Base-by-base conservation (phyloP, 2,329 filamentous ascomycete species). In the Cladosporium velox region DNA sequence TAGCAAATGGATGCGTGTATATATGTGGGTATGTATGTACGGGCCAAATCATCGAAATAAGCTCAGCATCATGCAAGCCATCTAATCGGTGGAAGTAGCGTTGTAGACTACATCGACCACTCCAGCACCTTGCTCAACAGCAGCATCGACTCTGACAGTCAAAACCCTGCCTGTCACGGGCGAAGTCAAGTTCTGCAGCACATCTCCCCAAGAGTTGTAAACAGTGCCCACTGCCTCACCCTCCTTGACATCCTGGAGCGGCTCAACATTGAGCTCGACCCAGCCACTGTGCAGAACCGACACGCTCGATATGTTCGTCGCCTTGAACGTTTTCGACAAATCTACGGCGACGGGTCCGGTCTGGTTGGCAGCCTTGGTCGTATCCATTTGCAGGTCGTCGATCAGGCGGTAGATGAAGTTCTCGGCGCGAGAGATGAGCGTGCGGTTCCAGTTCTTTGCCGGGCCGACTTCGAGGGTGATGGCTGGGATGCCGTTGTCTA, bases 401-500 rank as follows among this genome's bases (percentile, higher is more conserved):
- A 65, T 34, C 28, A 67, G 60, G 21, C 65, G 57, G 55, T 64
- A 67, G 47, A 67, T 65, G 60, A 67, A 65, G 34, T 44, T 44
- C 58, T 76, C 76, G 32, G 75, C 73, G 34, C 77, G 73, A 28
- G 76, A 71, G 59, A 79, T 78, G 4, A 78, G 71, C 30, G 70
- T 74, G 18, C 67, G 70, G 63, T 78, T 77, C 77, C 78, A 80
- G 24, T 76, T 70, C 55, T 78, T 79, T 0, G 78, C 76, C 14
- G 75, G 71, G 1, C 77, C 78, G 68, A 78, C 77, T 61, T 80
- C 77, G 8, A 79, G 74, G 0, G 78, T 80, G 49, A 79, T 73
- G 6, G 77, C 74, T 0, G 78, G 77, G 14, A 79, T 70, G 4
- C 72, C 70, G 65, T 75, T 70, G 59, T 74, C 69, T 5, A 80